Base-by-base conservation (phyloP, 306 rosid species). In the Cajanus cajan region DNA sequence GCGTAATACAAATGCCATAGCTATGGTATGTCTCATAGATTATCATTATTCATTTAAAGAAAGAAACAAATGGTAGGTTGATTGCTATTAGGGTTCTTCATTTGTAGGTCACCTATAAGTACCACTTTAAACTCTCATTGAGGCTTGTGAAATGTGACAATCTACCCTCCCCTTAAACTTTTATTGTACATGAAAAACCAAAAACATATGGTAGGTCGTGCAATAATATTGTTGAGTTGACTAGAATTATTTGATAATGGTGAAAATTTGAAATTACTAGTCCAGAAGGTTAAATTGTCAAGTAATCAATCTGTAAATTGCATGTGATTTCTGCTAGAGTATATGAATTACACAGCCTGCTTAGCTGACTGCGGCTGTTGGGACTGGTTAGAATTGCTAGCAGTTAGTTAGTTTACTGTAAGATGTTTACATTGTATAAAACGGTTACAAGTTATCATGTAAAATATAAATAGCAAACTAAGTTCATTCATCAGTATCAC, bases 1-100 rank as follows among this genome's bases (percentile, higher is more conserved):
- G 81, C 94, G 95, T 66, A 95, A 88, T 82, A 90, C 97, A 69
- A 92, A 84, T 79, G 85, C 94, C 57, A 66, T 89, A 50, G 80
- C 93, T 44, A 91, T 57, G 88, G 99, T 93, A 91, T 52, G 73
- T 54, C 44, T 4, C 74, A 4, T 78, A 36, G 45, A 21, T 73
- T 63, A 66, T 55, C 82, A 64, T 71, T 12, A 21, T 33, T 7
- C 12, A 48, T 69, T 57, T 31, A 24, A 47, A 41, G 36, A 40
- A 65, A n/a, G n/a, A 79, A 12, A 3, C 69, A 28, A n/a, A n/a
- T 50, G 13, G 41, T 24, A 58, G 63, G 10, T 57, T 66, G 77
- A 62, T 21, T 61, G 65, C 14, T 79, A 18, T 0, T 34, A 15
- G 45, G 15, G 25, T 78, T 57, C 51, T 67, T 43, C 75, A 43